These are phyloP conservation scores for Vaccinium myrtillus DNA, from an alignment of 148 eudicot genomes.

Conservation along the genomic window DNA sequence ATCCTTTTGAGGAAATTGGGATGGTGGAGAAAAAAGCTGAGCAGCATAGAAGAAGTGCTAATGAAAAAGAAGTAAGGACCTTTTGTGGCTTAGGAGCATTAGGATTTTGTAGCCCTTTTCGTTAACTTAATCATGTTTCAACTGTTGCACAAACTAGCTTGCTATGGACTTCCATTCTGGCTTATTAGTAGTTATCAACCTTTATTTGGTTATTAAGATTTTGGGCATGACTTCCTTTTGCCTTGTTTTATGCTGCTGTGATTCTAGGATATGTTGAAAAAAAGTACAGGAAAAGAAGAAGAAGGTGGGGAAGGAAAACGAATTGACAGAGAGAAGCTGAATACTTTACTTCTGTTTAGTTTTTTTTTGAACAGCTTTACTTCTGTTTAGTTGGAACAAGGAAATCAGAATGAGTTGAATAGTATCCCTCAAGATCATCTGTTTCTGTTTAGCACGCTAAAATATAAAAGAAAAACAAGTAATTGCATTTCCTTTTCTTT, in stretches of 20 bases:
- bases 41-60: constrained; percentile 94
- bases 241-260: not conserved
- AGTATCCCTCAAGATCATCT: not conserved
- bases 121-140: not conserved
- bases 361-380: too few species aligned
- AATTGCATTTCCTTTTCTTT: not conserved
- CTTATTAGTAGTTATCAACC: not conserved
- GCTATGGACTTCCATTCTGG: not conserved
- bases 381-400: not conserved
- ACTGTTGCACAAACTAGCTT: not conserved
- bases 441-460: not conserved
- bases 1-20: constrained; percentile 92
- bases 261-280: not conserved
- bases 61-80: constrained; percentile 74
- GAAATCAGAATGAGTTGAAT: not conserved
- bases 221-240: not conserved
- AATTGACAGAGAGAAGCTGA: not conserved
- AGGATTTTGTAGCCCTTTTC: constrained; percentile 1
- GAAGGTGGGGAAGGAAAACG: too few species aligned
- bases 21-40: constrained; percentile 62
- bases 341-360: not conserved
- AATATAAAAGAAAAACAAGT: not conserved
- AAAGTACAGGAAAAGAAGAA: not conserved
- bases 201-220: not conserved
- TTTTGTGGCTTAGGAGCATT: constrained; percentile 8